Base-by-base conservation (phyloP, 805 yeast genomes). In the Zygosaccharomyces siamensis region DNA sequence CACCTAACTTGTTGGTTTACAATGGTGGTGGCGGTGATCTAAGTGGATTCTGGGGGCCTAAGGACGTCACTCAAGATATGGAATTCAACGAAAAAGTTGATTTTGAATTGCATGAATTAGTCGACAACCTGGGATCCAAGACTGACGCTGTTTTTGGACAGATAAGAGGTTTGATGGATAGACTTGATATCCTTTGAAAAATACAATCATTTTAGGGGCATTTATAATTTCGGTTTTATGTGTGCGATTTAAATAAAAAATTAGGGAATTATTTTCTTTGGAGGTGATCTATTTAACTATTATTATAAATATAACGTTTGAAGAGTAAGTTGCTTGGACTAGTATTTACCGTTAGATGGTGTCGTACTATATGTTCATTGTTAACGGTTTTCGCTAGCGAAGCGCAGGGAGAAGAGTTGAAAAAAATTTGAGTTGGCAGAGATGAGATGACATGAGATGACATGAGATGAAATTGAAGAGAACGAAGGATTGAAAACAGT, bases 11-110 rank as follows among this genome's bases (percentile, higher is more conserved):
- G 54, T 77, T 86, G 69, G 85, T 86, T 44, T 86, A 72, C 75
- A 86, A 86, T 62, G 95, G 93, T 75, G 93, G 81, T 50, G 93
- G 92, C 57, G 81, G 78, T 62, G 81, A 83, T 68, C 67, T 83
- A 61, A 71, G 79, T 47, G 79, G 73, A 39, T 83, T 84, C 77
- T 84, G 89, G 88, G 69, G 59, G 24, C 43, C 46, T 20, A 47
- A 48, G 24, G 45, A 31, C 14, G 47, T 46, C 18, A 46, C 42
- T 18, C 31, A 27, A 39, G 45, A 38, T 14, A 14, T 31, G 14
- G 40, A 39, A 16, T 47, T 48, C 26, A 36, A 39, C 33, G 47
- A 43, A 24, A 46, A 47, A 24, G 48, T 45, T 24, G 49, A 48
- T 21, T 14, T 48, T 12, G 45, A 47, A 30, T 48, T 53, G 39